Percentiles rank a stretch among this genome's conserved stretches.
phyloP scores from a whole-genome alignment of 768 basidiomycete genomes.

The Hortiboletus campestris region DNA sequence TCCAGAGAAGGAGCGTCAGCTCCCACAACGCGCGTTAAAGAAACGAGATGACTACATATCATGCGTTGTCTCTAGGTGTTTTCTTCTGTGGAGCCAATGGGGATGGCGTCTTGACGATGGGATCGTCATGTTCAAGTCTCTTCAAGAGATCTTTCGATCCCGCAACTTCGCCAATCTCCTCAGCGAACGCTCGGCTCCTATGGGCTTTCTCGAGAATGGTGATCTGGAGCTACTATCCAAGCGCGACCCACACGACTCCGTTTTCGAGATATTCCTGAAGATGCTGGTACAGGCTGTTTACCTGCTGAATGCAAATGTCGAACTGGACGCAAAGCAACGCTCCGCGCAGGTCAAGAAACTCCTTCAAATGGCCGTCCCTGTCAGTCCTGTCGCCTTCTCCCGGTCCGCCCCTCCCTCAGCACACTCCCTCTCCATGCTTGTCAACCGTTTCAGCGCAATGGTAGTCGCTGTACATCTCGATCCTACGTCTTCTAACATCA shows the following conservation, averaged over 20 bases:
- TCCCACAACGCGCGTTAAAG: conserved; percentile 38
- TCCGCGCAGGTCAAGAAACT: conserved; percentile 60
- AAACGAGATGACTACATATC: conserved; percentile 72
- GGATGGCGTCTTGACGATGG: conserved; percentile 65
- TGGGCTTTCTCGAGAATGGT: conserved; percentile 60
- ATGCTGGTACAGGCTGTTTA: conserved; percentile 64
- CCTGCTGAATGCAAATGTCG: conserved; percentile 33
- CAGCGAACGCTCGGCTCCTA: conserved; percentile 61
- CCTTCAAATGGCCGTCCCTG: conserved; percentile 67
- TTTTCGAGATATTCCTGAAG: conserved; percentile 80
- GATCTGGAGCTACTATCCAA: conserved; percentile 53
- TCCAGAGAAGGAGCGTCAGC: conserved; percentile 39
- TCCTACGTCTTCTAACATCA: conserved; percentile 44
- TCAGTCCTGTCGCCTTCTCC: conserved; percentile 66
- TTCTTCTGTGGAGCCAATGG: conserved; percentile 74
- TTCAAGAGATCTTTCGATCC: conserved; percentile 72
- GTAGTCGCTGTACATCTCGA: conserved; percentile 71
- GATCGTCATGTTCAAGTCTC: conserved; percentile 54
- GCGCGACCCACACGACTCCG: conserved; percentile 57
- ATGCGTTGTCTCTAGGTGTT: conserved; percentile 67
- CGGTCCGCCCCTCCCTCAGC: conserved; percentile 47
- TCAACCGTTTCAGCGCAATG: conserved; percentile 78
- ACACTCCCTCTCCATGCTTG: conserved; percentile 68
- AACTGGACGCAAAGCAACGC: conserved; percentile 33
- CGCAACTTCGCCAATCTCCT: conserved; percentile 74